Evolutionary conservation across 106 monocot species (phyloP), one percentile per base, ranked within the genome.

Genomic region (Triglochin maritima): DNA sequence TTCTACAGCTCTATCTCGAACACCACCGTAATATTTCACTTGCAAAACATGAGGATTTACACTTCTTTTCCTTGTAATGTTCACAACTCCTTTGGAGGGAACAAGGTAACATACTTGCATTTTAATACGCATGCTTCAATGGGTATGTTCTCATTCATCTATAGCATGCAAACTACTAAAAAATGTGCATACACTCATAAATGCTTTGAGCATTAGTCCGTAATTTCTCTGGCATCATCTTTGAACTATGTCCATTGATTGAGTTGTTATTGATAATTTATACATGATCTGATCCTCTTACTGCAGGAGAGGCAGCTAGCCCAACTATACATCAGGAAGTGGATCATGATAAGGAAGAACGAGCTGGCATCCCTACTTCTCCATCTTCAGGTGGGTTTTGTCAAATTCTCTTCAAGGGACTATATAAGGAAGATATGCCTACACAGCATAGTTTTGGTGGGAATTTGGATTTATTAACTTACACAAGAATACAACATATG

Each of bases 331-430:
- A 82, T 57, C 81, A 79, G 59, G 84, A 83, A 73, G 76, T 65
- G 77, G 74, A 88, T 84, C 77, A 50, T 72, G 82, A 85, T 78
- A 69, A 81, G 69, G 86, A 82, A 74, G 80, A 79, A 67, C 74
- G 74, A 73, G 79, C 78, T 80, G 84, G 74, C 63, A 76, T 69
- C 66, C 88, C 84, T 64, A 74, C 48, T 70, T 95, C 90, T 69
- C 85, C 92, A 71, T 86, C 84, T 79, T 92, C 98, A 99, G 98
- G 98, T 99, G 84, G 88, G 98, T 99, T 84, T 75, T 84, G 82
- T 86, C 72, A 79, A 80, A 80, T 84, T 86, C 63, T 76, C 82
- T 82, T 99, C 84, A 83, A 84, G 88, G 98, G 98, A 82, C 71
- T 89, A 82, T 79, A 64, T 99, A 92, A 79, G 84, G 98, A 88